A percentile compares a stretch with the other conserved stretches of the same genome.
Conservation (phyloP, 768 basidiomycete species). For the Infundibulicybe gibba region DNA sequence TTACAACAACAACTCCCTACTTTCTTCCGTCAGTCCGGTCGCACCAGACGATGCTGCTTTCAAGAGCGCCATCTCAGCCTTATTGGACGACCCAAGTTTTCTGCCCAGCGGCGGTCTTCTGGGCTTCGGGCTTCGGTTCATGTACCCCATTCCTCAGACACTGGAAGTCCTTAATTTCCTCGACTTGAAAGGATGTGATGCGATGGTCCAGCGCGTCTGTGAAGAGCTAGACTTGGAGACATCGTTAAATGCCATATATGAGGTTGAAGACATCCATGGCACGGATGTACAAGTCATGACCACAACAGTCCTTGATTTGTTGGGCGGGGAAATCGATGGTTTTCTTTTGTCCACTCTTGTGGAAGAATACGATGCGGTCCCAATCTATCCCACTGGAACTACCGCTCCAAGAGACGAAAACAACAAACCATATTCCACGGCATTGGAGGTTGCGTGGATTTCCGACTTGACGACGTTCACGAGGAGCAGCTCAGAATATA, state of each 20-base stretch:
- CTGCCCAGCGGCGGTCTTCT: not conserved
- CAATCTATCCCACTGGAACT: not conserved
- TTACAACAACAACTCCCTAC: slow-evolving; percentile 7
- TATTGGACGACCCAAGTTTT: not conserved
- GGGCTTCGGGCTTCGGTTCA: no score
- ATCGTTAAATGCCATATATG: not conserved
- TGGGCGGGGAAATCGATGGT: not conserved
- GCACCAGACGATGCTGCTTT: not conserved
- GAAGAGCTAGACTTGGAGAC: slow-evolving; percentile 9
- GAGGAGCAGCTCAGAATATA: not conserved
- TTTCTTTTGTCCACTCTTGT: not conserved
- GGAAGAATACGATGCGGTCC: not conserved
- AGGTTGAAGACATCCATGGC: not conserved
- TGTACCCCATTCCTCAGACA: no score
- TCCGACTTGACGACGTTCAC: not conserved
- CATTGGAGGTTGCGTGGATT: not conserved
- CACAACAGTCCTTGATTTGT: no score
- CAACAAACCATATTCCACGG: no score
- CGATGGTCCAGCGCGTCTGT: slow-evolving; percentile 17
- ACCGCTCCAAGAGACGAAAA: not conserved
- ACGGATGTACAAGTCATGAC: not conserved
- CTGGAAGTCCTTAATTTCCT: slow-evolving; percentile 3
- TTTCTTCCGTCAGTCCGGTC: not conserved
- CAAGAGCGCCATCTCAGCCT: not conserved
- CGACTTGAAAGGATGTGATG: slow-evolving; percentile 25